Conservation (phyloP, 805 yeast genomes). For the Metschnikowia henanensis region DNA sequence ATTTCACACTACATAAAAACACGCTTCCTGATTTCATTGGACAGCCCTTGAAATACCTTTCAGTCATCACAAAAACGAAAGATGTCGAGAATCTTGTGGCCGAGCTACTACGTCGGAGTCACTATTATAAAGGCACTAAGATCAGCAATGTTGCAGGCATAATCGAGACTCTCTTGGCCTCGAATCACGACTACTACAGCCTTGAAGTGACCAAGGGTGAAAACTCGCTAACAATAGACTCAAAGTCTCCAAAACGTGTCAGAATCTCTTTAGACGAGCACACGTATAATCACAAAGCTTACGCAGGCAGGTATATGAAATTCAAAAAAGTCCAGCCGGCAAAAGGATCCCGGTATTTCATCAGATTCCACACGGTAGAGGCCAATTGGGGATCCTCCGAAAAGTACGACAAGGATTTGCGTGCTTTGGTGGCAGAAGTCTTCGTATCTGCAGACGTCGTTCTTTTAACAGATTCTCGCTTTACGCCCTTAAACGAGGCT, state of each 20-base stretch:
- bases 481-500: background rate
- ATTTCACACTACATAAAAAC: background rate
- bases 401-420: slow-evolving; percentile 12
- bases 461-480: background rate
- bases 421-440: slow-evolving; percentile 6
- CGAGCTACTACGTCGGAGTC: slow-evolving; percentile 1
- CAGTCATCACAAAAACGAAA: slow-evolving; percentile 6
- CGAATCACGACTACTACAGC: slow-evolving; percentile 2
- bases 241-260: background rate
- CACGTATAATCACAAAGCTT: slow-evolving; percentile 14
- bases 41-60: slow-evolving; percentile 11
- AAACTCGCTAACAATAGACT: slow-evolving; percentile 8
- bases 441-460: slow-evolving; percentile 7
- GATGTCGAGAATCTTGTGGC: background rate
- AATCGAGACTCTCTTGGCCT: background rate
- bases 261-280: slow-evolving; percentile 11
- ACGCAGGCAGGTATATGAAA: slow-evolving; percentile 15
- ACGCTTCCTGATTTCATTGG: slow-evolving; percentile 9
- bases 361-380: slow-evolving; percentile 1
- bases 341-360: slow-evolving; percentile 12
- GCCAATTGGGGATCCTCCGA: background rate
- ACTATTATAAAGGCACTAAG: background rate
- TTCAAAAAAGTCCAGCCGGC: slow-evolving; percentile 14
- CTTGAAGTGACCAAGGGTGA: background rate
- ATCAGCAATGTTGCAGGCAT: slow-evolving; percentile 2